Evolutionary conservation across 352 stramenopile genomes (phyloP), one percentile per base, ranked within the genome.

Genomic region (Globisporangium spinosum): DNA sequence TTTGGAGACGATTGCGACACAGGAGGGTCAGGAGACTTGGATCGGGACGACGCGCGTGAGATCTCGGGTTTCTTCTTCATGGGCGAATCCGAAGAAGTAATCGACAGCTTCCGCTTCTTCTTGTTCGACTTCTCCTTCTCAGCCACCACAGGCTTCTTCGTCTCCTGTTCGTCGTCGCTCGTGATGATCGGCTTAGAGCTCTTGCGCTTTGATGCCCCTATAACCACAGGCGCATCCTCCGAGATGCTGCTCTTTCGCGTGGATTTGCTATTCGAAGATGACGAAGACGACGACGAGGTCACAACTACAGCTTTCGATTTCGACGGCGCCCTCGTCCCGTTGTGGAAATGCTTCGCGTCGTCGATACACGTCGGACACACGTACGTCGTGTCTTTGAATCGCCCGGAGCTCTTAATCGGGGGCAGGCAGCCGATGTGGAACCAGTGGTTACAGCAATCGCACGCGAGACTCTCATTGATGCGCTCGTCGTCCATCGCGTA

Each of bases 401-500:
- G 74, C 13, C 87, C 87, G 0, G 80, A 90, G 73, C 83, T 91
- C 70, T 95, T 95, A 68, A 95, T 93, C 23, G 83, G 83, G 23
- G 87, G 87, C 17, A 95, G 62, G 57, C 87, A 95, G 58, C 82
- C 84, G 45, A 95, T 95, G 69, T 95, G 87, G 69, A 95, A 95
- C 87, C 87, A 95, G 15, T 83, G 77, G 70, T 95, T 95, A 71
- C 87, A 95, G 73, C 87, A 91, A 67, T 95, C 87, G 77, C 87
- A 95, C 20, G 87, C 87, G n/a, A 95, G 74, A 65, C 84, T 93
- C 67, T 95, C 87, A 68, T 95, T 95, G 59, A 95, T 92, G 65
- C 85, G 85, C 64, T 95, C 87, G 70, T 95, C 87, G 68, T 95
- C 87, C 87, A 95, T 95, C 12, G 85, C 76, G 70, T 95, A 95